Evolutionary conservation across 2,329 filamentous ascomycete species (phyloP).

Genomic region (Monosporascus sp.): DNA sequence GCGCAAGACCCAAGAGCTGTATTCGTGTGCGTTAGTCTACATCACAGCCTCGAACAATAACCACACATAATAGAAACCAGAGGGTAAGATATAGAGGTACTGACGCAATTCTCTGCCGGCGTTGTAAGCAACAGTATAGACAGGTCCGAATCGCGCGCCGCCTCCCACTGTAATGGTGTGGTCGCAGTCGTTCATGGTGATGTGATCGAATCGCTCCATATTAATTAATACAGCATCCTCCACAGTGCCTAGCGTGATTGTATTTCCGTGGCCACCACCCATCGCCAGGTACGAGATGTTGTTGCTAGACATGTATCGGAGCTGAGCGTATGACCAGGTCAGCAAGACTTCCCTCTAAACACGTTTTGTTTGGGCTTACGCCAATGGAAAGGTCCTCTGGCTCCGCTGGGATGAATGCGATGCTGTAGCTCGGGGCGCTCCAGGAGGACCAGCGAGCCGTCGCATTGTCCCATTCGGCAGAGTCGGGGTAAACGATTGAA

Average conservation of each 20-base stretch:
- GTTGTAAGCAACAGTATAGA: slow-evolving; percentile 2
- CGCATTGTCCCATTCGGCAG: slow-evolving; percentile 2
- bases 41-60: too few species aligned
- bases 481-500: slow-evolving; percentile 5
- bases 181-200: slow-evolving; percentile 7
- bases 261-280: slow-evolving; percentile 8
- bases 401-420: slow-evolving; percentile 7
- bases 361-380: slow-evolving; percentile 2
- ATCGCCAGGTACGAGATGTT: slow-evolving; percentile 9
- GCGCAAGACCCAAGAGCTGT: slow-evolving; percentile 3
- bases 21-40: background rate
- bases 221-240: slow-evolving; percentile 8
- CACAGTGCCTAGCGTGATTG: slow-evolving; percentile 3
- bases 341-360: background rate
- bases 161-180: slow-evolving; percentile 6
- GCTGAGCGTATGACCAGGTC: background rate
- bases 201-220: slow-evolving; percentile 4
- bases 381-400: slow-evolving; percentile 6
- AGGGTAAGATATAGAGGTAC: background rate
- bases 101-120: slow-evolving; percentile 8
- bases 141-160: slow-evolving; percentile 1
- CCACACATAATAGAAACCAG: background rate
- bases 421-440: slow-evolving; percentile 5
- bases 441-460: slow-evolving; percentile 8
- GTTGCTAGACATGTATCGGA: slow-evolving; percentile 9